Base-by-base conservation (phyloP, 768 basidiomycete species). In the Pholiota microspora region DNA sequence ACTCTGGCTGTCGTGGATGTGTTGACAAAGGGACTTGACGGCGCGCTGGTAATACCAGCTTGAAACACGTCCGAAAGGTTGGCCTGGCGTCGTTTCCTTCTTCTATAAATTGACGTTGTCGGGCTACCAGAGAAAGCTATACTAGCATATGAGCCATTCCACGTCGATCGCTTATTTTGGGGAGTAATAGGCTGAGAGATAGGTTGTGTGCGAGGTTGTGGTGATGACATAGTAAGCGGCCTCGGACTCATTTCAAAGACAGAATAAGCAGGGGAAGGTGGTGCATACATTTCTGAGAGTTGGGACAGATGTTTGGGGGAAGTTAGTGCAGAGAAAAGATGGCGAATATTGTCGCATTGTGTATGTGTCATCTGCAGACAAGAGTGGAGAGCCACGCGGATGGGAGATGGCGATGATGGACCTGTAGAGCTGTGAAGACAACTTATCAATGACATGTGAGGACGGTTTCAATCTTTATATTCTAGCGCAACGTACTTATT, bases 241-340 rank as follows among this genome's bases (percentile, higher is more conserved):
- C 51, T 44, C 35, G 67, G 46, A 46, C 31, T 60, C 7, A 56
- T 50, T 29, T 68, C 67, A 24, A 69, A 74, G 24, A 25, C 57
- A 24, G 65, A 67, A 59, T 60, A 68, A 31, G 56, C 62, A 4
- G 88, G 86, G 0, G 86, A 89, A 0, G 89, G 80, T 4, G 92
- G 91, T 0, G 89, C 89, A 67, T 94, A 94, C 92, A 94, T 94
- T 70, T 91, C 91, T 9, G 88, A 75, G 9, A 94, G 77, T 64
- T 89, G 91, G 8, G 85, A 77, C n/a, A 92, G 73, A 59, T 89
- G 85, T 12, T 78, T 67, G 6, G 88, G 85, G 6, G 80, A 82
- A 0, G 91, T 86, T 44, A 94, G 80, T 12, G 90, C 91, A 6
- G 85, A 79, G 45, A 94, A 79, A 2, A 92, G 79, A 47, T 86